Evolutionary conservation across 352 stramenopile genomes (phyloP).

Genomic region (Globisporangium paddicum): DNA sequence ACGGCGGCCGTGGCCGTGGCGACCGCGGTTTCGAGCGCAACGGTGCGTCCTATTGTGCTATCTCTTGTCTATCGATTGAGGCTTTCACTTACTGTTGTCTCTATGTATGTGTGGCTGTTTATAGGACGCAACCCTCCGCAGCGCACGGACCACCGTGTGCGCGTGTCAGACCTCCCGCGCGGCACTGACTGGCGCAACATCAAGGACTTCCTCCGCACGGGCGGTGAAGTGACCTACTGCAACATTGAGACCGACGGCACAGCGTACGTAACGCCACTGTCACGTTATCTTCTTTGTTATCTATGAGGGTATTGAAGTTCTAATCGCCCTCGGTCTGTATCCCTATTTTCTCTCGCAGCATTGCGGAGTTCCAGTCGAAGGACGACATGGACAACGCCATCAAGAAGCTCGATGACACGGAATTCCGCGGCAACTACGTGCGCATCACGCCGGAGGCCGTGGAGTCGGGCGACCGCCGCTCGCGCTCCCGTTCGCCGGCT

Average conservation of each 20-base stretch:
- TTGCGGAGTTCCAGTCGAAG: conserved; percentile 77
- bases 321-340: neutral
- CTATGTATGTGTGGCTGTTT: neutral
- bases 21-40: conserved; percentile 57
- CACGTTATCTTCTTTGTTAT: neutral
- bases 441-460: conserved; percentile 48
- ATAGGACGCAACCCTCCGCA: conserved; percentile 65
- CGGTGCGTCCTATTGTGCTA: conserved; percentile 23
- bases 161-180: conserved; percentile 71
- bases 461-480: conserved; percentile 28
- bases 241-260: conserved; percentile 80
- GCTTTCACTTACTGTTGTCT: neutral
- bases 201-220: conserved; percentile 83
- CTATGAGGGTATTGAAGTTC: neutral
- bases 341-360: conserved; percentile 20
- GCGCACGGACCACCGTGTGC: conserved; percentile 72
- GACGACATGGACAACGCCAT: conserved; percentile 84
- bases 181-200: conserved; percentile 84
- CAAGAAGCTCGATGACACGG: conserved; percentile 85
- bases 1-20: conserved; percentile 24
- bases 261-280: conserved; percentile 49
- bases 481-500: conserved; percentile 57
- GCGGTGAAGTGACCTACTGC: conserved; percentile 83
- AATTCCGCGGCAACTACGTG: conserved; percentile 84
- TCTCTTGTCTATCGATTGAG: neutral